Evolutionary conservation across 306 rosid species (phyloP).

Genomic region (Carpinus fangiana): DNA sequence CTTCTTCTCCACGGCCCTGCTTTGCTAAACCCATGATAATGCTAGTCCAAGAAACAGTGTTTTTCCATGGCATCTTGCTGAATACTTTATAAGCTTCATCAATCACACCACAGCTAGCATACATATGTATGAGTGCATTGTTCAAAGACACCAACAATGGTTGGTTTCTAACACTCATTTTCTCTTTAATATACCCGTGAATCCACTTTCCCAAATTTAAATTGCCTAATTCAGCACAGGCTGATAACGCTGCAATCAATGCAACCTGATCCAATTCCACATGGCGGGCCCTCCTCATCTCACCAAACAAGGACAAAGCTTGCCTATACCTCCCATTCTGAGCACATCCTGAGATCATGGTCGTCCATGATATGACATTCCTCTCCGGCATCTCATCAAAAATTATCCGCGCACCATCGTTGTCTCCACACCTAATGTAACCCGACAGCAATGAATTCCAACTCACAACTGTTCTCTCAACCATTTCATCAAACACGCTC

Average conservation of each 20-base stretch:
- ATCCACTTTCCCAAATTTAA: slow-evolving; percentile 69
- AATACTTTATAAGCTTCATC: slow-evolving; percentile 59
- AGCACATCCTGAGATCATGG: slow-evolving; percentile 59
- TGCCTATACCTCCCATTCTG: slow-evolving; percentile 46
- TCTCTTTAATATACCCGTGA: slow-evolving; percentile 44
- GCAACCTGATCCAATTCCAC: slow-evolving; percentile 65
- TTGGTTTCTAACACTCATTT: slow-evolving; percentile 27
- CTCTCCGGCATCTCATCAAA: slow-evolving; percentile 56
- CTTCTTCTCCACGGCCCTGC: slow-evolving; percentile 69
- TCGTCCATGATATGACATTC: slow-evolving; percentile 73
- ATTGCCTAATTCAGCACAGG: slow-evolving; percentile 69
- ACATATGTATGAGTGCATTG: slow-evolving; percentile 85
- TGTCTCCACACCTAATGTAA: slow-evolving; percentile 45
- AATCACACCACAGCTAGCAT: slow-evolving; percentile 62
- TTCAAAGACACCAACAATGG: slow-evolving; percentile 48
- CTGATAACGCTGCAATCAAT: slow-evolving; percentile 64
- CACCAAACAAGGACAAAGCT: slow-evolving; percentile 57
- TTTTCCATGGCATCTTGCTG: slow-evolving; percentile 46
- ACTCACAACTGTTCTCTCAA: slow-evolving; percentile 53
- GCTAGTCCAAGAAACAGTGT: slow-evolving; percentile 75
- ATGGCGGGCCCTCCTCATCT: slow-evolving; percentile 62
- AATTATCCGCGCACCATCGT: slow-evolving; percentile 43
- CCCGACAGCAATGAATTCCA: slow-evolving; percentile 72
- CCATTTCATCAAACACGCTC: slow-evolving; percentile 58
- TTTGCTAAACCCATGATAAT: slow-evolving; percentile 71